These are phyloP conservation scores for Fusarium virguliforme DNA, from an alignment of 2,329 filamentous ascomycete species.

Conservation along the genomic window DNA sequence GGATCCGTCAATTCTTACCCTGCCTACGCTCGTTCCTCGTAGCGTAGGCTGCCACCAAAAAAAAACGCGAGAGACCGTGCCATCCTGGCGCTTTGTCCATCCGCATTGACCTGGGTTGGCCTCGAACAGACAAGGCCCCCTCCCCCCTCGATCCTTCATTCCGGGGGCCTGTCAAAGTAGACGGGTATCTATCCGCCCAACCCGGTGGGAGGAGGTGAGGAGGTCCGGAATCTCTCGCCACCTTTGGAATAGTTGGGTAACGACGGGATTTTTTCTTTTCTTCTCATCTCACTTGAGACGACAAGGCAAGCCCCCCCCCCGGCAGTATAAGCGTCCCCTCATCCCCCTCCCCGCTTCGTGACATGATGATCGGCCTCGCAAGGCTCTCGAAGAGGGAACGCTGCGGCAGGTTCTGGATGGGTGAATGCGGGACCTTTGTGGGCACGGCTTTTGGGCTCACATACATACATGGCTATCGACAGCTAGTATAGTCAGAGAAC, in stretches of 20 bases:
- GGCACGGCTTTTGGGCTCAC: conserved; percentile 27
- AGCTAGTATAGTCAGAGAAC: conserved; percentile 7
- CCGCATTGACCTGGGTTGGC: conserved; percentile 21
- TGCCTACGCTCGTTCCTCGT: conserved; percentile 18
- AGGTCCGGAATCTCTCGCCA: conserved; percentile 30
- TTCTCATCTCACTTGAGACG: conserved; percentile 34
- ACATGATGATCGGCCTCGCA: conserved; percentile 48
- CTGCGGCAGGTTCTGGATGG: conserved; percentile 26
- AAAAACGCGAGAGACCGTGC: conserved; percentile 16
- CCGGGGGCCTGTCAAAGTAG: conserved; percentile 39
- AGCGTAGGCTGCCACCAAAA: conserved; percentile 17
- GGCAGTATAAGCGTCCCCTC: conserved; percentile 16
- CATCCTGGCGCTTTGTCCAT: conserved; percentile 22
- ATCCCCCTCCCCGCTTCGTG: conserved; percentile 26
- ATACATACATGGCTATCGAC: conserved; percentile 13
- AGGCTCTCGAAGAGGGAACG: conserved; percentile 42
- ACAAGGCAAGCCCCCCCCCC: conserved; percentile 21
- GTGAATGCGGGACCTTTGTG: conserved; percentile 15
- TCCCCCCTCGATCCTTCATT: conserved; percentile 12
- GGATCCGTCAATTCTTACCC: conserved; percentile 11
- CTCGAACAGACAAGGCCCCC: conserved; percentile 7
- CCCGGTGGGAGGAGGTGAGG: conserved; percentile 17
- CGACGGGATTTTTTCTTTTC: conserved; percentile 12
- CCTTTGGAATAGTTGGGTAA: conserved; percentile 45
- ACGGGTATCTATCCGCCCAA: conserved; percentile 48